Evolutionary conservation across 352 stramenopile species (phyloP).

Genomic region (Phytophthora vignae): DNA sequence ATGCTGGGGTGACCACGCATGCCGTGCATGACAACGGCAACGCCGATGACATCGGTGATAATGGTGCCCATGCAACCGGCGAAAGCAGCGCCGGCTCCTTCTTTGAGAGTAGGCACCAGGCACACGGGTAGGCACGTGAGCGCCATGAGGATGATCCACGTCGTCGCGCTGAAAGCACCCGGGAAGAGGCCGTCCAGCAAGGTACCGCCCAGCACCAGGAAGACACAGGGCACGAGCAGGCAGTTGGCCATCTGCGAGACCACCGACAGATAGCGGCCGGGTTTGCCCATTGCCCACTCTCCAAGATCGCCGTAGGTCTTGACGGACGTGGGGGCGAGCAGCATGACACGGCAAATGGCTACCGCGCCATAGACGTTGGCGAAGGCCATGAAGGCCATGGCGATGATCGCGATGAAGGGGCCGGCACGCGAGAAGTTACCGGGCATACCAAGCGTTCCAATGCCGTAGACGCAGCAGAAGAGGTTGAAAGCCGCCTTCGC

Average conservation of each 20-base stretch:
- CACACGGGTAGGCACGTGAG: slow-evolving; percentile 45
- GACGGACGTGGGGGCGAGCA: slow-evolving; percentile 50
- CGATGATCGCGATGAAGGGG: slow-evolving; percentile 40
- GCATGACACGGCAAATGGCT: slow-evolving; percentile 51
- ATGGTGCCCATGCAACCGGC: slow-evolving; percentile 54
- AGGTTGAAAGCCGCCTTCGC: slow-evolving; percentile 50
- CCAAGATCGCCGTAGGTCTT: slow-evolving; percentile 65
- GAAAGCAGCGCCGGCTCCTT: slow-evolving; percentile 46
- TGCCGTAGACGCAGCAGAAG: slow-evolving; percentile 62
- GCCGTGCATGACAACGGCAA: slow-evolving; percentile 46
- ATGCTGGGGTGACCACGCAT: slow-evolving; percentile 48
- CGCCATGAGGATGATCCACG: slow-evolving; percentile 61
- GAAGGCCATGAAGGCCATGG: slow-evolving; percentile 61
- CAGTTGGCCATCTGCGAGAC: slow-evolving; percentile 51
- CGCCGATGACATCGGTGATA: slow-evolving; percentile 50
- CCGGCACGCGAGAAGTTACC: slow-evolving; percentile 59
- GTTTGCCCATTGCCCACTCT: slow-evolving; percentile 57
- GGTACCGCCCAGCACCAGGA: slow-evolving; percentile 54
- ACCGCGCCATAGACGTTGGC: slow-evolving; percentile 54
- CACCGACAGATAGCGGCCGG: slow-evolving; percentile 47
- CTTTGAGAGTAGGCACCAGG: slow-evolving; percentile 57
- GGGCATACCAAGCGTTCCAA: slow-evolving; percentile 67
- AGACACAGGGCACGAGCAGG: slow-evolving; percentile 51
- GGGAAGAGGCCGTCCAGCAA: slow-evolving; percentile 56
- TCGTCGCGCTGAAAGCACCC: slow-evolving; percentile 38